Percentiles rank a stretch among this genome's conserved stretches.
These are phyloP conservation scores for Incumbomyces lentus DNA, from an alignment of 2,329 filamentous ascomycete species.

Conservation along the genomic window DNA sequence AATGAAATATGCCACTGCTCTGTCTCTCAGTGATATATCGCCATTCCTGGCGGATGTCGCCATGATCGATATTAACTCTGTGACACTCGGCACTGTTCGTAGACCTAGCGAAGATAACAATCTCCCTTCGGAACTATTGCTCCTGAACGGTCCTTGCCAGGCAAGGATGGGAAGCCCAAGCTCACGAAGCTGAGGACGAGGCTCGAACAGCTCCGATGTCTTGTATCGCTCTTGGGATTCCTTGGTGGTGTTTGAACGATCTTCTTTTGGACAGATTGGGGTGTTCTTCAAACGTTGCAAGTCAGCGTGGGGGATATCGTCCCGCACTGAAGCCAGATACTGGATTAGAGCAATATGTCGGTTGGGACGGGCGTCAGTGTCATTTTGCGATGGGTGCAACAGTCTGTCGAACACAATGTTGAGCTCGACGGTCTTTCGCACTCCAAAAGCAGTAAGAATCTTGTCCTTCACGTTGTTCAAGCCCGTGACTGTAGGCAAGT, in stretches of 20 bases:
- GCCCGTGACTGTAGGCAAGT: conserved; percentile 69
- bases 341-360: conserved; percentile 92
- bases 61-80: conserved; percentile 71
- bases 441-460: conserved; percentile 69
- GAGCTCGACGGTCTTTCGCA: conserved; percentile 89
- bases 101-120: conserved; percentile 69
- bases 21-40: conserved; percentile 48
- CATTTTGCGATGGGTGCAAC: conserved; percentile 44
- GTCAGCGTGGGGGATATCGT: conserved; percentile 78
- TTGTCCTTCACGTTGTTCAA: conserved; percentile 81
- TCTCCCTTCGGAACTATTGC: conserved; percentile 58
- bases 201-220: conserved; percentile 72
- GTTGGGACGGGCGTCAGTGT: conserved; percentile 47
- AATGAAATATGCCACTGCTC: conserved; percentile 72
- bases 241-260: conserved; percentile 41
- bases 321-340: conserved; percentile 79
- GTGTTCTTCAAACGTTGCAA: conserved; percentile 67
- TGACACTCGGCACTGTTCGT: conserved; percentile 57
- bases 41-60: conserved; percentile 46
- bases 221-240: conserved; percentile 49
- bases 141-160: conserved; percentile 65
- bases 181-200: conserved; percentile 57
- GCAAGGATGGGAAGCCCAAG: conserved; percentile 67
- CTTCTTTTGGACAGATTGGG: conserved; percentile 71
- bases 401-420: conserved; percentile 87